phyloP scores from a whole-genome alignment of 1,139 yeast species.

The Saccharomyces pastorianus region DNA sequence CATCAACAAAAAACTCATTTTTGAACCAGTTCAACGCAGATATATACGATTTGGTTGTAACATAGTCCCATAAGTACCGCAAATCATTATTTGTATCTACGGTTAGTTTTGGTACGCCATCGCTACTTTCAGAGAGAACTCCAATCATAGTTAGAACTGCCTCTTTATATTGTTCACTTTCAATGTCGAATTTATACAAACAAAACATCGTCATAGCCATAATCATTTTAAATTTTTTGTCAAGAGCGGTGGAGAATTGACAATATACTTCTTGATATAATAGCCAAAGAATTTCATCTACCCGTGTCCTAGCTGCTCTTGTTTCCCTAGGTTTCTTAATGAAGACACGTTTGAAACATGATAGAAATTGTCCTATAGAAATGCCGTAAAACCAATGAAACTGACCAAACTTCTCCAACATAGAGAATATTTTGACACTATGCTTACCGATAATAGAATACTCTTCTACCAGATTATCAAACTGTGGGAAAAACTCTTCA shows the following conservation, averaged over 20 bases:
- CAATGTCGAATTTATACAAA: neutral
- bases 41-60: neutral
- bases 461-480: constrained; percentile 41
- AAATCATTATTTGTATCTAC: neutral
- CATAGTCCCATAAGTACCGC: neutral
- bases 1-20: constrained; percentile 1
- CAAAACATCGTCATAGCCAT: constrained; percentile 29
- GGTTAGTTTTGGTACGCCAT: neutral
- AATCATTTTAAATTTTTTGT: constrained; percentile 40
- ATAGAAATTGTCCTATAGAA: constrained; percentile 42
- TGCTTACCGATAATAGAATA: constrained; percentile 51
- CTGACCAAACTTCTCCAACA: constrained; percentile 38
- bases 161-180: neutral
- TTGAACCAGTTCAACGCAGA: constrained; percentile 5
- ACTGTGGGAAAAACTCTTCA: constrained; percentile 43
- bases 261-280: constrained; percentile 45
- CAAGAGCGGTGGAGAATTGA: constrained; percentile 43
- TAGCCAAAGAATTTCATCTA: constrained; percentile 28
- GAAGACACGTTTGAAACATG: constrained; percentile 38
- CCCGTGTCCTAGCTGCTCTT: neutral
- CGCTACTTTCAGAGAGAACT: neutral
- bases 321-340: neutral
- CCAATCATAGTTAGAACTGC: neutral
- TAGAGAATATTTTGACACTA: constrained; percentile 43
- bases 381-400: constrained; percentile 51